Evolutionary conservation across 257 asterid genomes (phyloP).

Genomic region (Catharanthus roseus): DNA sequence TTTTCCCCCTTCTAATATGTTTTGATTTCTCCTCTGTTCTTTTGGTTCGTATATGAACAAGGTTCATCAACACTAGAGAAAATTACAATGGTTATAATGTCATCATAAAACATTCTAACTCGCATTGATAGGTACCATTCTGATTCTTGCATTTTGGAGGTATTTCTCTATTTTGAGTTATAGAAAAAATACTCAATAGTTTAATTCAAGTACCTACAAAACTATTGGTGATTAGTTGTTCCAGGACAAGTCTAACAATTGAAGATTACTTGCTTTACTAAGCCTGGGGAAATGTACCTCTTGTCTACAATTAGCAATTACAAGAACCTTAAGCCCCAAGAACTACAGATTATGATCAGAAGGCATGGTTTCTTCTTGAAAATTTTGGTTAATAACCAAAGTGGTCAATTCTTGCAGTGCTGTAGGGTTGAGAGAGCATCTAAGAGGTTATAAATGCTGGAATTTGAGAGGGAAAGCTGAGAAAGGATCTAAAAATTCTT

Average conservation of each 20-base stretch:
- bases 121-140: conserved; percentile 65
- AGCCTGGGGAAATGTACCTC: not conserved
- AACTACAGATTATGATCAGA: not conserved
- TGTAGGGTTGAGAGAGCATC: not conserved
- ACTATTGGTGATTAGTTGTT: no score
- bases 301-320: not conserved
- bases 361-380: not conserved
- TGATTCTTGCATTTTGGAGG: not conserved
- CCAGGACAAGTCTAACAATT: not conserved
- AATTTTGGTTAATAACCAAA: not conserved
- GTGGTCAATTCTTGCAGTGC: not conserved
- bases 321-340: not conserved
- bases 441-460: not conserved
- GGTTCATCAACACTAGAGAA: conserved; percentile 56
- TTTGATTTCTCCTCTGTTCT: not conserved
- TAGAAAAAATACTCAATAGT: no score
- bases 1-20: not conserved
- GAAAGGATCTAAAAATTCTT: not conserved
- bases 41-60: conserved; percentile 29
- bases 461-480: not conserved
- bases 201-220: no score
- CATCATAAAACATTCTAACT: conserved; percentile 67
- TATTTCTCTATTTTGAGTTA: no score
- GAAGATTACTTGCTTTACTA: not conserved
- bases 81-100: conserved; percentile 88